Base-by-base conservation (phyloP, 2,329 filamentous ascomycete species). In the Fusarium brevicatenulatum region DNA sequence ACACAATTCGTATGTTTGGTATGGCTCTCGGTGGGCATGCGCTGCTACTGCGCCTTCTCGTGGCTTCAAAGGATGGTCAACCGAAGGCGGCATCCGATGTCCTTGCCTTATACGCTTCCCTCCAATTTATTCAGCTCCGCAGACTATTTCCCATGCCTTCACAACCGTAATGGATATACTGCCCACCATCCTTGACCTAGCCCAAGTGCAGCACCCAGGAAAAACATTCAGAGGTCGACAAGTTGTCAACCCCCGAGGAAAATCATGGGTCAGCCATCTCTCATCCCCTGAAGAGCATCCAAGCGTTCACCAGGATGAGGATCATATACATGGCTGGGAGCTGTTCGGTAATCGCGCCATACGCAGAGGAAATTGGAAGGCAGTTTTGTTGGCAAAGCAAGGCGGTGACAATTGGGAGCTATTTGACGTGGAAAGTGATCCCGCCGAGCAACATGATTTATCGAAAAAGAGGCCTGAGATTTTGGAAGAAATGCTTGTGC, bases 1-100 rank as follows among this genome's bases (percentile, higher is more conserved):
- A 83, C 86, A 21, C 81, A 81, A 89, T 77, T 87, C 85, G 6
- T 90, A 88, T 74, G 85, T 89, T 68, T 90, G 88, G 88, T 90
- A 90, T 71, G 88, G 89, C 4, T 86, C 86, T 2, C 83, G 85
- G 9, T 89, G 88, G 87, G 87, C 87, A 5, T 77, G 79, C 28
- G 81, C 81, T 2, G 78, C 80, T 5, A 83, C 80, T 13, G 81
- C 80, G 1, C 81, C 81, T 9, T 78, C 74, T 40, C 68, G 80
- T 4, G 82, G 86, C 84, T 86, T 49, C 54, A 78, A 16, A 37
- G 53, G 19, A 36, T 55, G 25, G 64, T 81, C 60, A 2, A 81
- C 79, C 56, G 81, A 80, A 55, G 68, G 68, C 3, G 66, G 68
- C 4, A 70, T 66, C 15, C 62, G 56, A 9, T 66, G 61, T n/a